phyloP scores from a whole-genome alignment of 805 yeast species.

The Middelhovenomyces tepae region DNA sequence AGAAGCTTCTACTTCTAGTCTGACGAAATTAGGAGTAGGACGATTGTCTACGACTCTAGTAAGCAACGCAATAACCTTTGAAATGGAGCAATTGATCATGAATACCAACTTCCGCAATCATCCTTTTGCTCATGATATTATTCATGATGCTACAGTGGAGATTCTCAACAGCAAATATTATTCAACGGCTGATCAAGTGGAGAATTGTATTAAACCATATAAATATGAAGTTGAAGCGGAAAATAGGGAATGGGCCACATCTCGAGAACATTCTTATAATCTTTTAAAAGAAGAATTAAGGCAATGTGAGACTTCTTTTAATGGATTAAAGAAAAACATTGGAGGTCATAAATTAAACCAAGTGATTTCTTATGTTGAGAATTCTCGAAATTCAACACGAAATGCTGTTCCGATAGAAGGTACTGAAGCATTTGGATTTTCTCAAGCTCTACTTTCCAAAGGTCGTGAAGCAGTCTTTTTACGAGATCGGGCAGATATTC shows the following conservation, averaged over 20 bases:
- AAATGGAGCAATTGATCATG: conserved; percentile 64
- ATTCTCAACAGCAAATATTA: conserved; percentile 73
- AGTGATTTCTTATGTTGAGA: conserved; percentile 58
- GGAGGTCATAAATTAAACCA: conserved; percentile 81
- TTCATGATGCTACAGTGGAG: conserved; percentile 73
- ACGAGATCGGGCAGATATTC: conserved; percentile 58
- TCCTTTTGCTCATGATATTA: conserved; percentile 75
- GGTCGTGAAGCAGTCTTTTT: conserved; percentile 83
- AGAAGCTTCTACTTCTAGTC: conserved; percentile 71
- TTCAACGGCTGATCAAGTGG: conserved; percentile 97
- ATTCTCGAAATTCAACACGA: conserved; percentile 12
- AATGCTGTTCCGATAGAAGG: conserved; percentile 24
- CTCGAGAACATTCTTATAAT: conserved; percentile 68
- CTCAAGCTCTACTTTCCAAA: conserved; percentile 58
- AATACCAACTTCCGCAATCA: conserved; percentile 72
- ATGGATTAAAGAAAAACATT: conserved; percentile 51
- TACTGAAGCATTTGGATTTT: conserved; percentile 77
- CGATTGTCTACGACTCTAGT: conserved; percentile 76
- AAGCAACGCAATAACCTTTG: conserved; percentile 70
- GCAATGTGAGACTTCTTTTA: conserved; percentile 65
- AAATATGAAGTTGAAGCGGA: conserved; percentile 96
- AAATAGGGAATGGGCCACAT: conserved; percentile 82
- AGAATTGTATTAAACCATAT: conserved; percentile 95
- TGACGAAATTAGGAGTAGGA: conserved; percentile 92
- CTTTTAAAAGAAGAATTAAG: conserved; percentile 75